Evolutionary conservation across 345 rosid genomes (phyloP).

Genomic region (Syzygium grande): DNA sequence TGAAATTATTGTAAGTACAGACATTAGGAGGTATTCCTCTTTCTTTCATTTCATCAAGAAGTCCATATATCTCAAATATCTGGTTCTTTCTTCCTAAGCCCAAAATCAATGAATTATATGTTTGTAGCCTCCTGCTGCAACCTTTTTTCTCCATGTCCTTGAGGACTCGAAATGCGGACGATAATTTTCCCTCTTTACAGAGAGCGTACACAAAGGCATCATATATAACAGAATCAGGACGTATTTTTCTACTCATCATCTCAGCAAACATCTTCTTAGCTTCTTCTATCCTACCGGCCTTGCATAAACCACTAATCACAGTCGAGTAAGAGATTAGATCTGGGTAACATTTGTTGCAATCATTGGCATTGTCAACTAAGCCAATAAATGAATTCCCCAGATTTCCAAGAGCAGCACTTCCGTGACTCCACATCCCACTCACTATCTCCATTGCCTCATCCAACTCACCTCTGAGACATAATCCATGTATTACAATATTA

Average conservation of each 20-base stretch:
- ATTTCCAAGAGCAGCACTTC: conserved; percentile 89
- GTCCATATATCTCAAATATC: conserved; percentile 85
- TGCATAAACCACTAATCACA: conserved; percentile 66
- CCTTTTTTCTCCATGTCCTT: conserved; percentile 96
- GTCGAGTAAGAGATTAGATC: conserved; percentile 76
- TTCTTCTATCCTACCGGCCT: conserved; percentile 72
- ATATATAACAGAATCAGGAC: conserved; percentile 66
- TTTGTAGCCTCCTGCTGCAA: conserved; percentile 66
- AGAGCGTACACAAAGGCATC: conserved; percentile 65
- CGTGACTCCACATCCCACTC: conserved; percentile 70
- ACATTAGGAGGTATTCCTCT: conserved; percentile 76
- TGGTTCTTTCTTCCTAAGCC: conserved; percentile 76
- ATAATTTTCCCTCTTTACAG: conserved; percentile 84
- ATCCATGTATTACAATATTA: conserved; percentile 79
- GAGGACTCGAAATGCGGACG: conserved; percentile 91
- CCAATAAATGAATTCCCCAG: conserved; percentile 69
- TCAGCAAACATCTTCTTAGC: conserved; percentile 71
- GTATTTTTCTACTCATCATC: conserved; percentile 66
- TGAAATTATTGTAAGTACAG: conserved; percentile 64
- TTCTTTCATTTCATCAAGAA: conserved; percentile 95
- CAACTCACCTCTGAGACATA: conserved; percentile 65
- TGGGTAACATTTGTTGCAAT: conserved; percentile 61
- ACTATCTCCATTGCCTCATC: conserved; percentile 86
- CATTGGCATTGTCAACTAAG: conserved; percentile 55
- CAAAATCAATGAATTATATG: conserved; percentile 78